These are phyloP conservation scores for Cladophialophora carrionii DNA, from an alignment of 2,329 filamentous ascomycete genomes.

Conservation along the genomic window DNA sequence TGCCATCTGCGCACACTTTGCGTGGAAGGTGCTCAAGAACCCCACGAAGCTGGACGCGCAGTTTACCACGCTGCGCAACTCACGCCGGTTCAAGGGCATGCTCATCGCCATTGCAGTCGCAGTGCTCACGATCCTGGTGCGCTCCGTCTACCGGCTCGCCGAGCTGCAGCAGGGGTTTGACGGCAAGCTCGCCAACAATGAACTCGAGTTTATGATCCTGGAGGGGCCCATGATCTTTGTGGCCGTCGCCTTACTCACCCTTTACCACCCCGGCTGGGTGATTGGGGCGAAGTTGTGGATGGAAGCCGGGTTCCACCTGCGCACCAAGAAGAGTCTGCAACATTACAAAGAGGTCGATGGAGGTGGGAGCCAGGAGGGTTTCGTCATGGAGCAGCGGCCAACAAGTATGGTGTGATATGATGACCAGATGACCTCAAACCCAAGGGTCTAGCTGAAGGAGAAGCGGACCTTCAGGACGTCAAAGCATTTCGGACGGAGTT, in stretches of 20 bases:
- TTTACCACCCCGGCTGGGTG: conserved; percentile 48
- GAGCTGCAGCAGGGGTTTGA: conserved; percentile 54
- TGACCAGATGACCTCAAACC: not conserved
- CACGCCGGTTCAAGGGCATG: conserved; percentile 10
- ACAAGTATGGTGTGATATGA: not conserved
- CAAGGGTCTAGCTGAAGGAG: no score
- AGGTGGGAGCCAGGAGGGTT: not conserved
- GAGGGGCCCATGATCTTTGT: conserved; percentile 58
- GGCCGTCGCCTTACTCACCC: conserved; percentile 47
- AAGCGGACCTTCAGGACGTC: not conserved
- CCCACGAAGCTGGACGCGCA: conserved; percentile 1
- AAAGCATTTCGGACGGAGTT: not conserved
- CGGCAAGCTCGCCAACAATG: conserved; percentile 52
- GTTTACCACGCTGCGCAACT: not conserved
- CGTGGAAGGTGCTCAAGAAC: conserved; percentile 20
- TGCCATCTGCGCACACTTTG: conserved; percentile 44
- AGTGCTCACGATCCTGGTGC: conserved; percentile 49
- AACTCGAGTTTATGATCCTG: conserved; percentile 55
- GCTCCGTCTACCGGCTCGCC: conserved; percentile 54
- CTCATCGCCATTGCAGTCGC: conserved; percentile 41
- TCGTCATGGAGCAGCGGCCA: conserved; percentile 4
- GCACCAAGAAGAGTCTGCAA: conserved; percentile 3
- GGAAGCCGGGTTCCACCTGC: conserved; percentile 12
- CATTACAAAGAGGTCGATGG: conserved; percentile 14
- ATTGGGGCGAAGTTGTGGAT: conserved; percentile 10